phyloP scores from a whole-genome alignment of 2,329 filamentous ascomycete species.

The Epicoccum sorghinum region DNA sequence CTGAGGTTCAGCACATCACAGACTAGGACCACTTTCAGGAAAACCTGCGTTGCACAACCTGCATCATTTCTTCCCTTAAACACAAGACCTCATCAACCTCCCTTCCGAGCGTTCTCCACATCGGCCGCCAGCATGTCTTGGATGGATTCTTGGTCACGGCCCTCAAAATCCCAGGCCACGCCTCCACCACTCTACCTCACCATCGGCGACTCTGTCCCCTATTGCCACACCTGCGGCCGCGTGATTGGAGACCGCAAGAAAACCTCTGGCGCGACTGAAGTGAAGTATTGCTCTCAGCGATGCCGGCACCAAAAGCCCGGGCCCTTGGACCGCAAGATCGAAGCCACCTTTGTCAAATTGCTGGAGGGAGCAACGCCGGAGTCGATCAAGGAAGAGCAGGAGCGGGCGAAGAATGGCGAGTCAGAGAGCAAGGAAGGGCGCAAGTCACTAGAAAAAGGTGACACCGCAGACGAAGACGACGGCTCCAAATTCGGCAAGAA shows the following conservation, averaged over 20 bases:
- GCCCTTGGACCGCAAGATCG: slow-evolving; percentile 59
- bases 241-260: slow-evolving; percentile 55
- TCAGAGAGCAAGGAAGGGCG: background rate
- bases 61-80: too few relatives aligned
- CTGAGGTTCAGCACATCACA: background rate
- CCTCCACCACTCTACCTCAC: slow-evolving; percentile 63
- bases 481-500: slow-evolving; percentile 15
- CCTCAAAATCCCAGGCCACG: slow-evolving; percentile 48
- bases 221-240: slow-evolving; percentile 64
- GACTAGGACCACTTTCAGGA: background rate
- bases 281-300: slow-evolving; percentile 64
- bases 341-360: slow-evolving; percentile 55
- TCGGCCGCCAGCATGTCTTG: slow-evolving; percentile 50
- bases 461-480: slow-evolving; percentile 5
- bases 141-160: slow-evolving; percentile 58
- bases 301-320: slow-evolving; percentile 61
- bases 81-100: background rate
- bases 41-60: too few relatives aligned
- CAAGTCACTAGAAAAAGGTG: background rate
- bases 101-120: background rate
- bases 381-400: slow-evolving; percentile 29
- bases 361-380: slow-evolving; percentile 45
- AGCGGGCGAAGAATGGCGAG: background rate
- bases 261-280: slow-evolving; percentile 37
- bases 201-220: slow-evolving; percentile 56